These are phyloP conservation scores for Macrolepiota fuliginosa DNA, from an alignment of 768 basidiomycete species.

Conservation along the genomic window DNA sequence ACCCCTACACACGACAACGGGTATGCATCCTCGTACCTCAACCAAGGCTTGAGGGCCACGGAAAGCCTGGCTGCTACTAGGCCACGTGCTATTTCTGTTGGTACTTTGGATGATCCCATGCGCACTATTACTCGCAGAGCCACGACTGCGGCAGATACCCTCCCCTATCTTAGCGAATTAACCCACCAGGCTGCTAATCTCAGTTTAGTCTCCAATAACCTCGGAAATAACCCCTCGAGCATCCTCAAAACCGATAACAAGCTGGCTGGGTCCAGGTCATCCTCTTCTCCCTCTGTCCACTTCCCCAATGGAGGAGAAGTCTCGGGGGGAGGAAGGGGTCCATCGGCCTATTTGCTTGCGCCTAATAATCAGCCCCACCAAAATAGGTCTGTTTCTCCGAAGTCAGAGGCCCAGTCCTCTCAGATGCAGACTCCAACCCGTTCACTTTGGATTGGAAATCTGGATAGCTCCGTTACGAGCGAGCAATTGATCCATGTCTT, in stretches of 20 bases:
- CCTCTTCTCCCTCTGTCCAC: conserved; percentile 56
- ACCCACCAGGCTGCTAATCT: conserved; percentile 39
- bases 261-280: conserved; percentile 39
- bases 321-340: conserved; percentile 49
- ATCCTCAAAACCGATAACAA: conserved; percentile 64
- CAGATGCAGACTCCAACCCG: conserved; percentile 93
- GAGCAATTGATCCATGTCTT: conserved; percentile 96
- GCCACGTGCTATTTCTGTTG: conserved; percentile 87
- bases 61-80: conserved; percentile 64
- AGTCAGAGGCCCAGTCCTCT: conserved; percentile 65
- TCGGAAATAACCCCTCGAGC: conserved; percentile 37
- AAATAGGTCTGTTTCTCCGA: conserved; percentile 81
- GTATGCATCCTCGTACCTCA: conserved; percentile 57
- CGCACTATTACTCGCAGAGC: conserved; percentile 66
- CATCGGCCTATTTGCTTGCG: conserved; percentile 66
- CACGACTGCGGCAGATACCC: conserved; percentile 47
- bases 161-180: conserved; percentile 59
- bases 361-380: conserved; percentile 46
- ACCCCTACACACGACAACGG: conserved; percentile 49
- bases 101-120: conserved; percentile 77
- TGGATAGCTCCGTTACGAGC: conserved; percentile 92
- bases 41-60: conserved; percentile 71
- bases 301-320: conserved; percentile 55
- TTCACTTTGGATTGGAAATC: conserved; percentile 97
- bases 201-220: conserved; percentile 33